Percentiles rank a stretch among this genome's conserved stretches.
Evolutionary conservation across 2,329 filamentous ascomycete species (phyloP).

Genomic region (Chaetomiaceae sp.): DNA sequence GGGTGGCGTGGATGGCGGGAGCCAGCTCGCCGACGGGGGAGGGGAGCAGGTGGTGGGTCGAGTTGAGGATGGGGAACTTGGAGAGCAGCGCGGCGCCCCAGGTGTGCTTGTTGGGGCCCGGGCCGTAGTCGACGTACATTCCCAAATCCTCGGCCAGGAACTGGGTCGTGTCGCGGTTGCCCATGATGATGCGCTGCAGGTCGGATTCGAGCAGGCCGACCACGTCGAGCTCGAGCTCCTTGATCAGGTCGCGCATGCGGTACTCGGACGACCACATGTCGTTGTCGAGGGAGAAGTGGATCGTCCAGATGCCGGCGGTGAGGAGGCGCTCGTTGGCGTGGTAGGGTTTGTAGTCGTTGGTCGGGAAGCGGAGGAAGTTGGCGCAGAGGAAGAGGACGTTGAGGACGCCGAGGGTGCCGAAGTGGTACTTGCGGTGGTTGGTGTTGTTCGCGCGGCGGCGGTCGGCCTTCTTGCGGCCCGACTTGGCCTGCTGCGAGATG

Average conservation of each 20-base stretch:
- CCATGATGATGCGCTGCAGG: conserved; percentile 97
- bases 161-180: conserved; percentile 93
- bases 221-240: conserved; percentile 95
- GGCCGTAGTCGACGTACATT: conserved; percentile 98
- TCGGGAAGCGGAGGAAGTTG: conserved; percentile 87
- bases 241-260: conserved; percentile 85
- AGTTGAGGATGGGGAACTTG: conserved; percentile 97
- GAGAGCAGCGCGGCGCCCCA: conserved; percentile 92
- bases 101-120: conserved; percentile 97
- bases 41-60: conserved; percentile 89
- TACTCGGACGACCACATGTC: conserved; percentile 98
- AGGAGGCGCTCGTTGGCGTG: conserved; percentile 82
- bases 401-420: conserved; percentile 61
- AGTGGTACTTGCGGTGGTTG: conserved; percentile 48
- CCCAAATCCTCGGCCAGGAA: conserved; percentile 92
- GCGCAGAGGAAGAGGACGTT: conserved; percentile 76
- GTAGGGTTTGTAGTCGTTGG: conserved; percentile 86
- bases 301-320: conserved; percentile 97
- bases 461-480: conserved; percentile 35
- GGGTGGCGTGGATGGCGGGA: conserved; percentile 92
- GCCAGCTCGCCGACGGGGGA: conserved; percentile 92
- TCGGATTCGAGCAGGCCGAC: conserved; percentile 93
- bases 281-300: conserved; percentile 96
- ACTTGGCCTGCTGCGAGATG: conserved; percentile 45
- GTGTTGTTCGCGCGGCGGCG: conserved; percentile 33